phyloP scores from a whole-genome alignment of 2,329 filamentous ascomycete species.

The Exserohilum rostratum region DNA sequence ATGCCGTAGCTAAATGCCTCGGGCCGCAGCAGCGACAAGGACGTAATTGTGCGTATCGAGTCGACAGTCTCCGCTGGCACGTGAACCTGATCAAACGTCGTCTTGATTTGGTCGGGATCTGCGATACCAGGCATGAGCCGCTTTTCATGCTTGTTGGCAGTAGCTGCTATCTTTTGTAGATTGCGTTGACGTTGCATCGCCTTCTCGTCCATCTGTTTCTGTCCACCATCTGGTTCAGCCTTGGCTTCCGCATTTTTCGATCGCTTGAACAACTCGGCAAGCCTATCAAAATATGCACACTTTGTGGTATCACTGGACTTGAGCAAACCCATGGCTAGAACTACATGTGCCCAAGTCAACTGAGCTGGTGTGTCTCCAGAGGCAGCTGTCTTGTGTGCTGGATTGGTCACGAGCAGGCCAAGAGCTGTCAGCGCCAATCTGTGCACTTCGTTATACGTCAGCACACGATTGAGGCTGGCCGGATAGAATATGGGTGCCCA shows the following conservation, averaged over 20 bases:
- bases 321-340: constrained; percentile 51
- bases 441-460: constrained; percentile 67
- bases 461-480: constrained; percentile 54
- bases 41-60: constrained; percentile 85
- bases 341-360: constrained; percentile 51
- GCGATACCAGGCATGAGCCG: constrained; percentile 82
- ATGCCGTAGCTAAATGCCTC: constrained; percentile 98
- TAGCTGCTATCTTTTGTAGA: constrained; percentile 50
- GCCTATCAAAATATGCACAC: constrained; percentile 42
- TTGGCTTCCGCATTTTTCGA: constrained; percentile 9
- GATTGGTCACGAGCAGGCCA: constrained; percentile 47
- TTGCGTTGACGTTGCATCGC: constrained; percentile 57
- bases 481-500: constrained; percentile 36
- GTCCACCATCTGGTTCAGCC: constrained; percentile 5
- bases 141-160: constrained; percentile 75
- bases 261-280: constrained; percentile 11
- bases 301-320: constrained; percentile 57
- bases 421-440: constrained; percentile 62
- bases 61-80: constrained; percentile 82
- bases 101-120: constrained; percentile 79
- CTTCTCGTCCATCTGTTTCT: constrained; percentile 19
- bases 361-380: constrained; percentile 13
- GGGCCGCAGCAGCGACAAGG: constrained; percentile 81
- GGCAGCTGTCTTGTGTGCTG: constrained; percentile 3
- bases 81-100: constrained; percentile 87